Base-by-base conservation (phyloP, 2,329 filamentous ascomycete species). In the Teratosphaeria epicoccoides region DNA sequence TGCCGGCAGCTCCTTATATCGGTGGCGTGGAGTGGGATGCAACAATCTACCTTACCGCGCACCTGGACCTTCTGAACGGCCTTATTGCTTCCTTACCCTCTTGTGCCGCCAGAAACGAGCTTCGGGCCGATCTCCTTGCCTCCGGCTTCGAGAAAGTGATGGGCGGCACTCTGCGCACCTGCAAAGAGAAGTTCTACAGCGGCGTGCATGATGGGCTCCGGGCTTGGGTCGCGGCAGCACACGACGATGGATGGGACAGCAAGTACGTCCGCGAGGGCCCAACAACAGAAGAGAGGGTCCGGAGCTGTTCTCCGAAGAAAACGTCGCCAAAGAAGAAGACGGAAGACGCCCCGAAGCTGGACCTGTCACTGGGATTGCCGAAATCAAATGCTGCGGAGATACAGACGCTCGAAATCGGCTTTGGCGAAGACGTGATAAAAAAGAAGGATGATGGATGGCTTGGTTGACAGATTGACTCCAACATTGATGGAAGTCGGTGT, bases 21-120 rank as follows among this genome's bases (percentile, higher is more conserved):
- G 93, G 93, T 47, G 91, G 93, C 50, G 93, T 97, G 9, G 93
- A 98, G 70, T 97, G 93, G 93, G 93, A 97, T 66, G 93, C 93
- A 2, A 97, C 93, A 9, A 96, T 95, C 69, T 97, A 97, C 67
- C 77, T 97, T 10, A 88, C 91, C 17, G 87, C 87, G 0, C 91
- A 98, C 64, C 77, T 98, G 9, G 93, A 97, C 64, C 82, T 98
- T 10, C 72, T 97, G 61, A 98, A 97, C 64, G 91, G 88, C 25
- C 81, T 97, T 52, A 73, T 97, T 52, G 88, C 91, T 0, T 91
- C 85, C 53, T 79, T 93, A 0, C 84, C 87, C 0, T 84, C 83
- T 0, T 61, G 66, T 1, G 70, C 78, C 23, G 83, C 86, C 52
- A 86, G 93, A 54, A 96, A 95, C 68, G 66, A 71, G 0, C 77